Base-by-base conservation (phyloP, 2,329 filamentous ascomycete species). In the Fusarium sp. region DNA sequence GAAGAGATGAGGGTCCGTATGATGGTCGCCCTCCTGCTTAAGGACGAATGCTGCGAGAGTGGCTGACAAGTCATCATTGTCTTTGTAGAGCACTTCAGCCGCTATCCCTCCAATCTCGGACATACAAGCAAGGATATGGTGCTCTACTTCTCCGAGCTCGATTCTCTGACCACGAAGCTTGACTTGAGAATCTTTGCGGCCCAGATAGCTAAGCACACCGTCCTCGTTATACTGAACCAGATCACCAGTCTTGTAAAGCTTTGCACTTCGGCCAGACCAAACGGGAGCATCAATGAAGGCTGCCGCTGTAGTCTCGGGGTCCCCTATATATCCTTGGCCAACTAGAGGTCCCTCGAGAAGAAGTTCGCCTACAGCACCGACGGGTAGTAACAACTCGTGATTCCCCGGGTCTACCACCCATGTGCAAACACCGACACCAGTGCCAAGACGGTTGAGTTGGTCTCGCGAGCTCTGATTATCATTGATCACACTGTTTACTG, bases 211-310 rank as follows among this genome's bases (percentile, higher is more conserved):
- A n/a, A 56, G 7, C 3, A 17, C 17, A 15, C 52, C 34, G 6
- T 48, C 6, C 4, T 20, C 9, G 2, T 40, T 13, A 6, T 56
- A 48, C n/a, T 18, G 52, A 3, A 56, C 52, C 4, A 57, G 24
- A 26, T 57, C 53, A 17, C 53, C 53, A 3, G 53, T 57, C 15
- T 49, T 57, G 26, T 57, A 57, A n/a, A 57, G 24, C 15, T 39
- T 26, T 18, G 17, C 7, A 15, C 7, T 17, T 26, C 34, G 34
- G 15, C 34, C 48, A 18, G 33, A 18, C 31, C 40, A 59, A 2
- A 5, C 14, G 2, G 56, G 56, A 14, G 44, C 24, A 18, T 42
- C 18, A 22, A 64, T 42, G 20, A 58, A 62, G 3, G 50, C 11
- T 7, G 31, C 38, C 1, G 31, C 13, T 1, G 53, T 58, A 24